phyloP scores from a whole-genome alignment of 352 stramenopile species.

The Phytophthora citrophthora region DNA sequence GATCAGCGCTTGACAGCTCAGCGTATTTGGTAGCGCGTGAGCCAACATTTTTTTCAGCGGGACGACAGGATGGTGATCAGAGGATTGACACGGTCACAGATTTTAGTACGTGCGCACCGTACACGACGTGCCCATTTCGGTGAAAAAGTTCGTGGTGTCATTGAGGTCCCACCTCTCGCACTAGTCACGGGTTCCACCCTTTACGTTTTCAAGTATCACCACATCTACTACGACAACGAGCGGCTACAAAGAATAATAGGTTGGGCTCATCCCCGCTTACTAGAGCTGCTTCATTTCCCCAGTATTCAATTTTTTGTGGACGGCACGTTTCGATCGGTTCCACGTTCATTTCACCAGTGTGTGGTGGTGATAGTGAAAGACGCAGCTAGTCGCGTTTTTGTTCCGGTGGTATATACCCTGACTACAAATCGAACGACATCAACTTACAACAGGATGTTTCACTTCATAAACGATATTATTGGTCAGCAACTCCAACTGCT shows the following conservation, averaged over 20 bases:
- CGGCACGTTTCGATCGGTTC: constrained; percentile 23
- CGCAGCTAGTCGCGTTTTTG: constrained; percentile 3
- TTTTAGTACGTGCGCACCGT: not conserved
- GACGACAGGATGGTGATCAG: not conserved
- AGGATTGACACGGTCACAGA: not conserved
- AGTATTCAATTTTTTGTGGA: constrained; percentile 25
- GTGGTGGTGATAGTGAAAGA: constrained; percentile 29
- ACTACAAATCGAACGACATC: not conserved
- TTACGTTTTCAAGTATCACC: constrained; percentile 1
- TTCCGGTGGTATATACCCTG: constrained; percentile 19
- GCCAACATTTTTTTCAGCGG: not conserved
- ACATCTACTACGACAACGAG: not conserved
- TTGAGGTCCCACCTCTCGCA: constrained; percentile 4
- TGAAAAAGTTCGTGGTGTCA: constrained; percentile 1
- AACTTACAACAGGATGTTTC: constrained; percentile 17
- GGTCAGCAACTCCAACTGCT: constrained; percentile 5
- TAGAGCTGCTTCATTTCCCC: constrained; percentile 4
- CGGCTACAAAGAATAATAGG: constrained; percentile 17
- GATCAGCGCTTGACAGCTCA: not conserved
- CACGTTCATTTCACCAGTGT: constrained; percentile 22
- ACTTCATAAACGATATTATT: constrained; percentile 4
- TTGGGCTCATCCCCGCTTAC: constrained; percentile 22
- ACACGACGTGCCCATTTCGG: constrained; percentile 1
- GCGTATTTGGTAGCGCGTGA: not conserved
- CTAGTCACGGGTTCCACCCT: not conserved